Conservation (phyloP, 805 yeast genomes). For the Lipomyces spencermartinsiae region DNA sequence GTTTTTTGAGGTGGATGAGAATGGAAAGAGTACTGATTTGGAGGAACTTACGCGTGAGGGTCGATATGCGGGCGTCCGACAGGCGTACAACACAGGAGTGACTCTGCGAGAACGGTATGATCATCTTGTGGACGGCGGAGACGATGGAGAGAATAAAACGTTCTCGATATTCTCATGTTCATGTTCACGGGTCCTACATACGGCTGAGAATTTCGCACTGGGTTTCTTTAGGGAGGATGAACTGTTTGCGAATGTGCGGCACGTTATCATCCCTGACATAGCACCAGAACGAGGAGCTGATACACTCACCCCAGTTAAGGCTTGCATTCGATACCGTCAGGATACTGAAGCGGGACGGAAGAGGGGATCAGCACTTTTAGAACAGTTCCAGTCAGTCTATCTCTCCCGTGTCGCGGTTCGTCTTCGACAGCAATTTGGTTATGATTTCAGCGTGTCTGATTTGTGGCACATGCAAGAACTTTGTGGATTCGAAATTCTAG, state of each 20-base stretch:
- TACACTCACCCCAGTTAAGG: constrained; percentile 37
- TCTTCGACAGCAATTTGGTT: constrained; percentile 6
- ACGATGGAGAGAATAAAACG: constrained; percentile 3
- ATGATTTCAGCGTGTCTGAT: constrained; percentile 22
- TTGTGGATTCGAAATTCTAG: constrained; percentile 36
- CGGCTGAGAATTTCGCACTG: constrained; percentile 32
- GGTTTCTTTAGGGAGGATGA: constrained; percentile 30
- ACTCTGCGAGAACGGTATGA: constrained; percentile 17
- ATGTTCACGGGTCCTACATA: constrained; percentile 32
- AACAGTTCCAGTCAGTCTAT: constrained; percentile 16
- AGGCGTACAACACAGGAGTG: constrained; percentile 22
- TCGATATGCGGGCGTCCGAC: constrained; percentile 21
- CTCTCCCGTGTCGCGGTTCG: constrained; percentile 23
- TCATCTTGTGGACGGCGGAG: constrained; percentile 10
- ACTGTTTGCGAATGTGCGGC: constrained; percentile 6
- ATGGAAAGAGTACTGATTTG: constrained; percentile 12
- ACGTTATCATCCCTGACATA: constrained; percentile 31
- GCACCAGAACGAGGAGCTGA: constrained; percentile 33
- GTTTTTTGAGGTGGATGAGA: constrained; percentile 29
- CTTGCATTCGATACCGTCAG: constrained; percentile 25
- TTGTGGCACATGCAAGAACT: constrained; percentile 37
- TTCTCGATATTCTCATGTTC: constrained; percentile 34
- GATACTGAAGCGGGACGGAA: constrained; percentile 26
- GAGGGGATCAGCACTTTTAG: constrained; percentile 8
- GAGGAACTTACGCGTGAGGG: constrained; percentile 32